These are phyloP conservation scores for Colletotrichum sp. DNA, from an alignment of 2,329 filamentous ascomycete species.

Conservation along the genomic window DNA sequence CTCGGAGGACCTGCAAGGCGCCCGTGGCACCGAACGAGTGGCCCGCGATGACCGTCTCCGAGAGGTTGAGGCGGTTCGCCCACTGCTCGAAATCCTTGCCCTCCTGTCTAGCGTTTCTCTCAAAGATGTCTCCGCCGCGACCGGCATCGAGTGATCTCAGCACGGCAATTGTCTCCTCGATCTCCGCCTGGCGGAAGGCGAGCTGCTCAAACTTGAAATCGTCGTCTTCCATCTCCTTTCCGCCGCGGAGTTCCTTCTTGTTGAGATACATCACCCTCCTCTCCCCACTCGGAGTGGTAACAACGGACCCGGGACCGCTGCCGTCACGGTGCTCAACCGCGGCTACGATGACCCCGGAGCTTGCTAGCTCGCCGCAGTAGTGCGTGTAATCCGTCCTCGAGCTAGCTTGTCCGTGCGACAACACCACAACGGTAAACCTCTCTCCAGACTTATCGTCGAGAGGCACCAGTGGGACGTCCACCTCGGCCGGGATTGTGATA, in stretches of 20 bases:
- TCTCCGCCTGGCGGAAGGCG: slow-evolving; percentile 55
- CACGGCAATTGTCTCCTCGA: slow-evolving; percentile 47
- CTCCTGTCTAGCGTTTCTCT: slow-evolving; percentile 51
- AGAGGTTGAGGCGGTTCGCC: slow-evolving; percentile 56
- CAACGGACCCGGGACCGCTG: slow-evolving; percentile 49
- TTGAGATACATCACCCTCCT: slow-evolving; percentile 1
- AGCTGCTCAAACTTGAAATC: slow-evolving; percentile 52
- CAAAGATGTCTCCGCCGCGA: slow-evolving; percentile 41
- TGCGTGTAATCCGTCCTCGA: slow-evolving; percentile 57
- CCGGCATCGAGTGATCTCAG: slow-evolving; percentile 35
- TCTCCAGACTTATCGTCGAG: slow-evolving; percentile 24
- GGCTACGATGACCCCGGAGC: slow-evolving; percentile 53
- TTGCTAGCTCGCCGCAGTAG: slow-evolving; percentile 55
- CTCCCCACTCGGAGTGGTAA: slow-evolving; percentile 26
- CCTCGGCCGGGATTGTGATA: slow-evolving; percentile 52
- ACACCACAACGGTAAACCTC: slow-evolving; percentile 51
- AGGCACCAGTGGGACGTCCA: slow-evolving; percentile 47
- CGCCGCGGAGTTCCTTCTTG: neutral
- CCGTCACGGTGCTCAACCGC: slow-evolving; percentile 59
- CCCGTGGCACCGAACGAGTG: slow-evolving; percentile 72
- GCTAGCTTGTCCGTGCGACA: slow-evolving; percentile 58
- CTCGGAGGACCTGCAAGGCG: slow-evolving; percentile 60
- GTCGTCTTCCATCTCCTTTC: slow-evolving; percentile 33
- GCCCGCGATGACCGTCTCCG: slow-evolving; percentile 62
- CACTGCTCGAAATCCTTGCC: slow-evolving; percentile 54